Evolutionary conservation across 495 filamentous ascomycete species (phyloP).

Genomic region (Penicillium canariense): DNA sequence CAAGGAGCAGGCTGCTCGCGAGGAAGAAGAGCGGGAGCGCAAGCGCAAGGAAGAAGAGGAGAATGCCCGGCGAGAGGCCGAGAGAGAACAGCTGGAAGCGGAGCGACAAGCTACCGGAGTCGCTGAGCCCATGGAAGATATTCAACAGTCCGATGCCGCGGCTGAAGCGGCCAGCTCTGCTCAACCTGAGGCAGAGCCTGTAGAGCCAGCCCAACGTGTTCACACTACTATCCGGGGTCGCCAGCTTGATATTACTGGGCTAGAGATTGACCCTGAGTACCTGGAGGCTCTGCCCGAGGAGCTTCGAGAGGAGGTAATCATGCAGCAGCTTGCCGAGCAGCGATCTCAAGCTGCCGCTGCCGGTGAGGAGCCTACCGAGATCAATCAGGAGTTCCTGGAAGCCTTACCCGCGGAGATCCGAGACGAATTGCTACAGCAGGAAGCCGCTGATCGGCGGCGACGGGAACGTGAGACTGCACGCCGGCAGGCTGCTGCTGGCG

Average conservation of each 20-base stretch:
- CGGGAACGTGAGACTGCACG: constrained; percentile 77
- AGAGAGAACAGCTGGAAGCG: constrained; percentile 45
- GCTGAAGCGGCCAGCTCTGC: constrained; percentile 29
- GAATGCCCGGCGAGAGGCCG: constrained; percentile 41
- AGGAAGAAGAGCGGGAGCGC: constrained; percentile 57
- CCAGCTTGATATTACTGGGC: constrained; percentile 83
- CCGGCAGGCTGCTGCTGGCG: constrained; percentile 54
- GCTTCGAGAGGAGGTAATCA: constrained; percentile 90
- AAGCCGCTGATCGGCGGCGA: constrained; percentile 83
- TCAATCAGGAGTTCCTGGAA: constrained; percentile 91
- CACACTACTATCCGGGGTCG: constrained; percentile 79
- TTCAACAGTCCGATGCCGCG: constrained; percentile 57
- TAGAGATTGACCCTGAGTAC: constrained; percentile 93
- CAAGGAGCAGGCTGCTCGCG: constrained; percentile 51
- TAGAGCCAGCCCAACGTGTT: constrained; percentile 57
- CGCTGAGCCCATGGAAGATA: constrained; percentile 77
- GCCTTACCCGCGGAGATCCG: constrained; percentile 88
- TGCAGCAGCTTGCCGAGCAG: constrained; percentile 77
- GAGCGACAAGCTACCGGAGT: constrained; percentile 48
- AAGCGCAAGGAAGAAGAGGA: constrained; percentile 69
- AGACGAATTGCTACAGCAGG: constrained; percentile 83
- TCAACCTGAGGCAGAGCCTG: constrained; percentile 44
- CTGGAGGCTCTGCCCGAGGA: constrained; percentile 93
- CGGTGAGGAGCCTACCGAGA: constrained; percentile 81
- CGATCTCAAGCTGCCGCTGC: constrained; percentile 75